Evolutionary conservation across 176 grass and related monocot species (phyloP).

Genomic region (Cenchrus americanus): DNA sequence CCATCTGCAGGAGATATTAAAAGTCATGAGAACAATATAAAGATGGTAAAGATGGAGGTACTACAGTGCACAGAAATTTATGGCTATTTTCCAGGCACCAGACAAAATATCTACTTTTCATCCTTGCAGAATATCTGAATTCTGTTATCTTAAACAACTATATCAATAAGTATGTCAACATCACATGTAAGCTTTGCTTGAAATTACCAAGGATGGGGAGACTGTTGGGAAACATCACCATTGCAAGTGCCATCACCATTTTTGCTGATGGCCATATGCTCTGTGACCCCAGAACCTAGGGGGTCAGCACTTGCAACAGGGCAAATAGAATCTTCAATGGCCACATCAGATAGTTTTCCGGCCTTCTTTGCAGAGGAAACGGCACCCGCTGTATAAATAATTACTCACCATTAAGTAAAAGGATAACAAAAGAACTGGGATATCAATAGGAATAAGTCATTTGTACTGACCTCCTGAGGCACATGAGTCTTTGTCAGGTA

Average conservation of each 20-base stretch:
- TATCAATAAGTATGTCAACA: constrained; percentile 3
- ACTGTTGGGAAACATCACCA: constrained; percentile 42
- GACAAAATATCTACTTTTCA: not conserved
- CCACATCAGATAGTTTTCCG: constrained; percentile 22
- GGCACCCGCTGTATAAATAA: constrained; percentile 36
- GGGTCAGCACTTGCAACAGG: constrained; percentile 21
- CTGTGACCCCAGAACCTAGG: constrained; percentile 27
- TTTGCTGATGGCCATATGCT: constrained; percentile 27
- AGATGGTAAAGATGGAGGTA: not conserved
- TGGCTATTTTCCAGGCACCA: not conserved
- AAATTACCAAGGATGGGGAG: constrained; percentile 22
- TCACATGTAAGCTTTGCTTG: constrained; percentile 27
- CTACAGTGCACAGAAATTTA: not conserved
- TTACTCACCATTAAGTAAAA: constrained; percentile 1
- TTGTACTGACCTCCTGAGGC: constrained; percentile 55
- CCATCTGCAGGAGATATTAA: constrained; percentile 42
- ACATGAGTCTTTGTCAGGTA: constrained; percentile 34
- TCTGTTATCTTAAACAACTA: not conserved
- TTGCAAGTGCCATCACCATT: constrained; percentile 33
- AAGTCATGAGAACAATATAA: not conserved
- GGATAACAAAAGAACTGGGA: constrained; percentile 10
- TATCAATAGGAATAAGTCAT: constrained; percentile 34
- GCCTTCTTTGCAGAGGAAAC: constrained; percentile 31
- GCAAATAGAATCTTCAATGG: constrained; percentile 37
- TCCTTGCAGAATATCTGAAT: not conserved